phyloP scores from a whole-genome alignment of 257 asterid species.

The Solanum neorickii region DNA sequence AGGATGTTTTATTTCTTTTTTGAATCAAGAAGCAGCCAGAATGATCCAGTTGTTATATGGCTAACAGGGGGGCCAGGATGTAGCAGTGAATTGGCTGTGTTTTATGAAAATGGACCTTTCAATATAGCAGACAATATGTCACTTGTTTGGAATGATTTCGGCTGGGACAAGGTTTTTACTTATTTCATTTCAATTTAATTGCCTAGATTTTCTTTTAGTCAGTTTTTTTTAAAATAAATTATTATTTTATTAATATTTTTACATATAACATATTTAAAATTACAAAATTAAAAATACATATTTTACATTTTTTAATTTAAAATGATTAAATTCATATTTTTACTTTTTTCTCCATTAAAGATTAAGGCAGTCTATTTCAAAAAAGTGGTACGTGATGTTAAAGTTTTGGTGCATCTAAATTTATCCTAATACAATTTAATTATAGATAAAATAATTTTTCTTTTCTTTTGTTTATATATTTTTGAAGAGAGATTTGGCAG shows the following conservation, averaged over 20 bases:
- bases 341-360: neutral
- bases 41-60: conserved; percentile 22
- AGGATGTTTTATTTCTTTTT: conserved; percentile 83
- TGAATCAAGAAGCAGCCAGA: conserved; percentile 40
- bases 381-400: neutral
- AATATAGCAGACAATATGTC: neutral
- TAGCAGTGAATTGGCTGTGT: neutral
- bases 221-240: neutral
- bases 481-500: neutral
- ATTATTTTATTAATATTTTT: neutral
- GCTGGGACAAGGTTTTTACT: conserved; percentile 7
- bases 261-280: no score
- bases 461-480: neutral
- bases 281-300: no score
- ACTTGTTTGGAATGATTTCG: neutral
- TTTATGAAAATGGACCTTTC: conserved; percentile 7
- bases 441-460: neutral
- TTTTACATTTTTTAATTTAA: no score
- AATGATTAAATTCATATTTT: no score
- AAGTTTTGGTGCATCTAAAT: neutral
- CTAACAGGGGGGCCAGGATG: conserved; percentile 8
- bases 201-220: neutral
- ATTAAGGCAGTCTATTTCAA: neutral
- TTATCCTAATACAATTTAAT: neutral
- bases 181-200: neutral